phyloP scores from a whole-genome alignment of 1,139 yeast species.

The Suhomyces yuchorum region DNA sequence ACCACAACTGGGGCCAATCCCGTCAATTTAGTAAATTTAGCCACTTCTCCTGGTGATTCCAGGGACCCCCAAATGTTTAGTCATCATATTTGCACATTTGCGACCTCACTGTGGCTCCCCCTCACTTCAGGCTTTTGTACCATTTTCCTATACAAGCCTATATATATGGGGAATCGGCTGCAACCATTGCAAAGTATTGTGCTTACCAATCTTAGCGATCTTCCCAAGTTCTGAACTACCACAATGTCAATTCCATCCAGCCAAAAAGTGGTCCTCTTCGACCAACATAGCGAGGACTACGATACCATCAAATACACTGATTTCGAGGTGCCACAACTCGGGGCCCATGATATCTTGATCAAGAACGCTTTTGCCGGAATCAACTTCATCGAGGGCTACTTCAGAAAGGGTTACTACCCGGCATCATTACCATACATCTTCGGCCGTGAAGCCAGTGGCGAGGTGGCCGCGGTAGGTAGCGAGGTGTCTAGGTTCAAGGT shows the following conservation, averaged over 20 bases:
- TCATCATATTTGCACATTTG: not conserved
- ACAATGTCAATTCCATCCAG: slow-evolving; percentile 23
- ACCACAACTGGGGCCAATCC: not conserved
- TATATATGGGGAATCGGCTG: not conserved
- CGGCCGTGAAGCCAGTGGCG: slow-evolving; percentile 88
- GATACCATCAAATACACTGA: slow-evolving; percentile 50
- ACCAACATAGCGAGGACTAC: slow-evolving; percentile 50
- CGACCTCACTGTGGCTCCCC: not conserved
- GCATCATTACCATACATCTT: slow-evolving; percentile 57
- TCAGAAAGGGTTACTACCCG: slow-evolving; percentile 76
- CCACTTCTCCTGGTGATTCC: too few relatives aligned
- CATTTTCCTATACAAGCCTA: not conserved
- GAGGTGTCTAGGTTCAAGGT: slow-evolving; percentile 56
- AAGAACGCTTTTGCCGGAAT: slow-evolving; percentile 77
- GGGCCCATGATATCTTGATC: slow-evolving; percentile 59
- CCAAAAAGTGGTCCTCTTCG: slow-evolving; percentile 60
- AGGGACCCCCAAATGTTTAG: not conserved
- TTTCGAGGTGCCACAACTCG: slow-evolving; percentile 59
- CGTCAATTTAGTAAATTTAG: too few relatives aligned
- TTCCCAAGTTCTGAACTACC: not conserved
- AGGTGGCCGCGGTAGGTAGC: slow-evolving; percentile 66
- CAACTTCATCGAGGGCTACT: slow-evolving; percentile 81
- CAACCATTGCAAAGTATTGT: not conserved
- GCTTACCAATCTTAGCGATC: not conserved
- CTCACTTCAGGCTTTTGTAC: not conserved